These are phyloP conservation scores for Phyllosticta citriasiana DNA, from an alignment of 2,329 filamentous ascomycete species.

Conservation along the genomic window DNA sequence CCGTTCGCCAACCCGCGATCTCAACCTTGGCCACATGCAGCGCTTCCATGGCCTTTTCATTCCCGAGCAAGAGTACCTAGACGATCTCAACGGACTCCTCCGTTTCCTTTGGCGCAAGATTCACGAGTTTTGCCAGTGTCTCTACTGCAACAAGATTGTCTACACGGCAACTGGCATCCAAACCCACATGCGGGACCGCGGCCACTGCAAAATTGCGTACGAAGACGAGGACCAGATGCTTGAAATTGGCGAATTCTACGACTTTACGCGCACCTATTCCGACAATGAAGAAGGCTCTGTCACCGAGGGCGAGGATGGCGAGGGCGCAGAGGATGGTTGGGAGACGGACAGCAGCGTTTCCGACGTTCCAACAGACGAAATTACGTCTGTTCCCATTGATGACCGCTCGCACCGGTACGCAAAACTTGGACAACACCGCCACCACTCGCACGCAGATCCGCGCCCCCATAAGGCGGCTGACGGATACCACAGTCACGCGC, in stretches of 20 bases:
- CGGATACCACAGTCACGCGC: constrained; percentile 73
- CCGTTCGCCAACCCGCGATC: constrained; percentile 60
- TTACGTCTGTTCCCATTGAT: constrained; percentile 69
- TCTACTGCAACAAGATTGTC: constrained; percentile 79
- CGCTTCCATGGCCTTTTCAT: constrained; percentile 93
- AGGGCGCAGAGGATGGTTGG: constrained; percentile 74
- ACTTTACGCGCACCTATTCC: constrained; percentile 92
- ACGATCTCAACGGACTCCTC: constrained; percentile 72
- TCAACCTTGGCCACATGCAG: constrained; percentile 83
- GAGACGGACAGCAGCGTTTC: constrained; percentile 87
- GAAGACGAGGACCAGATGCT: constrained; percentile 81
- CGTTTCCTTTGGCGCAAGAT: constrained; percentile 71
- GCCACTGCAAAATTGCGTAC: constrained; percentile 95
- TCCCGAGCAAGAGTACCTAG: constrained; percentile 75
- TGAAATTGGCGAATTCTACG: constrained; percentile 92
- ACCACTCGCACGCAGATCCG: constrained; percentile 63
- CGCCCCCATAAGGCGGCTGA: constrained; percentile 64
- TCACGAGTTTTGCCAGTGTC: constrained; percentile 68
- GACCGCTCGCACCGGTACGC: constrained; percentile 61
- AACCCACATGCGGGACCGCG: constrained; percentile 94
- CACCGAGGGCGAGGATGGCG: constrained; percentile 38
- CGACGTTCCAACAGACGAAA: constrained; percentile 75
- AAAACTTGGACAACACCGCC: constrained; percentile 60
- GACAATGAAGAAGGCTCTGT: constrained; percentile 59
- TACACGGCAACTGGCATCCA: constrained; percentile 71